A percentile compares a stretch with the other conserved stretches of the same genome.
phyloP scores from a whole-genome alignment of 352 stramenopile genomes.

The Pythium aristosporum region DNA sequence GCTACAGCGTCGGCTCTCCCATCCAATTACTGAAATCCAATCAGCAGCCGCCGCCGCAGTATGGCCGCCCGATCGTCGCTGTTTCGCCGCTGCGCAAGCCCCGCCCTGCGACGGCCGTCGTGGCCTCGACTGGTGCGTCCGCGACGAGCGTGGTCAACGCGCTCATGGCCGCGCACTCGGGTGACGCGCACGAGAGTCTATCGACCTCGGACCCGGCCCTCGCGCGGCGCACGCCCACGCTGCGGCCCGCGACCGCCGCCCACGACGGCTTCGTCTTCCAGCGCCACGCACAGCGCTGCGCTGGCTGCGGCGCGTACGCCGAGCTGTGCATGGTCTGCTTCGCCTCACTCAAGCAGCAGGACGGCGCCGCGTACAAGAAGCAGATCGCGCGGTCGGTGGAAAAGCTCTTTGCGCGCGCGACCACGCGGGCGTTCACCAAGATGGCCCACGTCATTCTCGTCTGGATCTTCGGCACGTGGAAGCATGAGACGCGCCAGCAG shows the following conservation, averaged over 20 bases:
- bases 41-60: slow-evolving; percentile 2
- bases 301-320: slow-evolving; percentile 56
- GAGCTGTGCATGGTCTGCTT: slow-evolving; percentile 77
- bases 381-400: slow-evolving; percentile 61
- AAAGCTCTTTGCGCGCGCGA: slow-evolving; percentile 60
- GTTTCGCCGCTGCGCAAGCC: slow-evolving; percentile 27
- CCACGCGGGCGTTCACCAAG: slow-evolving; percentile 51
- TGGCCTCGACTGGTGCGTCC: neutral
- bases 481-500: slow-evolving; percentile 34
- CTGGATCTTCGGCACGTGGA: slow-evolving; percentile 71
- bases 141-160: slow-evolving; percentile 37
- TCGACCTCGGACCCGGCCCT: too few relatives aligned
- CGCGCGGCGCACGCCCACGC: slow-evolving; percentile 5
- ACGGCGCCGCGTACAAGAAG: slow-evolving; percentile 65
- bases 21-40: slow-evolving; percentile 21
- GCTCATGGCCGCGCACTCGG: slow-evolving; percentile 26
- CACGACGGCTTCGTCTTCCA: neutral
- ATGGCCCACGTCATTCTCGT: slow-evolving; percentile 52
- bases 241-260: neutral
- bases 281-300: slow-evolving; percentile 38
- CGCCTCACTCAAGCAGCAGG: slow-evolving; percentile 57
- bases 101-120: slow-evolving; percentile 34
- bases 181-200: neutral
- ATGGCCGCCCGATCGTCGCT: neutral
- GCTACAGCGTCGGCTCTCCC: slow-evolving; percentile 12